Percentiles rank a stretch among this genome's conserved stretches.
Evolutionary conservation across 1,284 basidiomycete species (phyloP).

Genomic region (Thelephora terrestris): DNA sequence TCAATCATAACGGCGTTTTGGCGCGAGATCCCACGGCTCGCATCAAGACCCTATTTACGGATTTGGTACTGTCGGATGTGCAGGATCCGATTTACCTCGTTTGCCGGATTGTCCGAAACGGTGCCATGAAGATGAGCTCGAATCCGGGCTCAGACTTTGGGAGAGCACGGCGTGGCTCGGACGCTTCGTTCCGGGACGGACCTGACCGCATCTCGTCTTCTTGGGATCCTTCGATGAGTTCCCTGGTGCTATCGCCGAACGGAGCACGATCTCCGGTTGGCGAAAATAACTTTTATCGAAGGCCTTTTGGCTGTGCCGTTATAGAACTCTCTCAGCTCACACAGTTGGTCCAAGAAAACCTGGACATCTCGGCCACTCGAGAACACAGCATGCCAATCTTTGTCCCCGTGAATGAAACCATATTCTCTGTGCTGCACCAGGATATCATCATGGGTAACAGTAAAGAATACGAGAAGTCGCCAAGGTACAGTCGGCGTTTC

Average conservation of each 20-base stretch:
- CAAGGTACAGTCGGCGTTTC: slow-evolving; percentile 43
- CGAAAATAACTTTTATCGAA: slow-evolving; percentile 44
- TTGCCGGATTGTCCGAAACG: slow-evolving; percentile 85
- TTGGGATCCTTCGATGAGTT: slow-evolving; percentile 5
- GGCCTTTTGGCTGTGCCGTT: slow-evolving; percentile 92
- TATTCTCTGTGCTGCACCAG: slow-evolving; percentile 91
- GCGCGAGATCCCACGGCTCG: slow-evolving; percentile 60
- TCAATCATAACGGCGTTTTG: slow-evolving; percentile 87
- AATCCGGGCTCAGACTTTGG: slow-evolving; percentile 39
- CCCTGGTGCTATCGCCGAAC: neutral
- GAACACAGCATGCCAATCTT: slow-evolving; percentile 90
- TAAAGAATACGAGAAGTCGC: slow-evolving; percentile 78
- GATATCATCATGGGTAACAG: slow-evolving; percentile 80
- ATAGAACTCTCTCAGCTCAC: slow-evolving; percentile 75
- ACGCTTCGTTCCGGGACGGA: slow-evolving; percentile 29
- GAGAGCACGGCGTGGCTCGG: slow-evolving; percentile 38
- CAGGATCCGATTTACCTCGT: slow-evolving; percentile 80
- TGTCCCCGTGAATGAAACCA: slow-evolving; percentile 72
- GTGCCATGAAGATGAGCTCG: slow-evolving; percentile 69
- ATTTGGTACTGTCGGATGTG: slow-evolving; percentile 80
- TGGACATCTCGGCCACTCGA: slow-evolving; percentile 48
- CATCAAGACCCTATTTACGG: slow-evolving; percentile 82
- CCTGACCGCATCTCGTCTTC: slow-evolving; percentile 6
- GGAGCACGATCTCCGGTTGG: slow-evolving; percentile 20
- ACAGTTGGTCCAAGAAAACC: slow-evolving; percentile 53